Evolutionary conservation across 2,329 filamentous ascomycete genomes (phyloP).

Genomic region (Colletotrichum gigasporum): DNA sequence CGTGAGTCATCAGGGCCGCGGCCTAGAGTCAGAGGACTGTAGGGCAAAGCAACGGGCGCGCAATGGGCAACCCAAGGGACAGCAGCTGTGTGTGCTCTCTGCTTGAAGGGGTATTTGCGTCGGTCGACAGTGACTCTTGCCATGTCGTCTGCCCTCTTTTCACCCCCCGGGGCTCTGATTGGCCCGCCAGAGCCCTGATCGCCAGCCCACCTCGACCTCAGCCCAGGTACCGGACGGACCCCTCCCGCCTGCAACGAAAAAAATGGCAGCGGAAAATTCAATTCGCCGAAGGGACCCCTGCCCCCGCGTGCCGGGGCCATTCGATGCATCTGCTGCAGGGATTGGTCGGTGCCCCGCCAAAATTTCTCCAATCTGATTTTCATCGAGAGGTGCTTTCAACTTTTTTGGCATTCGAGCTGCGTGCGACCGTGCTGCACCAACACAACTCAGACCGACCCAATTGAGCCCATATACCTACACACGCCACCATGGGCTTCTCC

Average conservation of each 20-base stretch:
- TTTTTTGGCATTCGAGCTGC: neutral
- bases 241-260: neutral
- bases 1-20: conserved; percentile 31
- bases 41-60: neutral
- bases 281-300: conserved; percentile 21
- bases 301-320: neutral
- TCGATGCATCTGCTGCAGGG: conserved; percentile 27
- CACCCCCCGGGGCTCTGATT: neutral
- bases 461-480: neutral
- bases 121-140: neutral
- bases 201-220: conserved; percentile 2
- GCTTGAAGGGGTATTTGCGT: neutral
- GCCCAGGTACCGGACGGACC: conserved; percentile 6
- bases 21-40: neutral
- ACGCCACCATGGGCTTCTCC: conserved; percentile 30
- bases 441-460: neutral
- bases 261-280: conserved; percentile 26
- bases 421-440: neutral
- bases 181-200: conserved; percentile 18
- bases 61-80: no score
- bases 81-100: conserved; percentile 5
- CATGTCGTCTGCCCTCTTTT: conserved; percentile 11
- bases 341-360: conserved; percentile 33
- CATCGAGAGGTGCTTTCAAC: neutral
- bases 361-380: conserved; percentile 31